Percentiles rank a stretch among this genome's conserved stretches.
These are phyloP conservation scores for Ophiostoma himal-ulmi DNA, from an alignment of 2,329 filamentous ascomycete genomes.

Conservation along the genomic window DNA sequence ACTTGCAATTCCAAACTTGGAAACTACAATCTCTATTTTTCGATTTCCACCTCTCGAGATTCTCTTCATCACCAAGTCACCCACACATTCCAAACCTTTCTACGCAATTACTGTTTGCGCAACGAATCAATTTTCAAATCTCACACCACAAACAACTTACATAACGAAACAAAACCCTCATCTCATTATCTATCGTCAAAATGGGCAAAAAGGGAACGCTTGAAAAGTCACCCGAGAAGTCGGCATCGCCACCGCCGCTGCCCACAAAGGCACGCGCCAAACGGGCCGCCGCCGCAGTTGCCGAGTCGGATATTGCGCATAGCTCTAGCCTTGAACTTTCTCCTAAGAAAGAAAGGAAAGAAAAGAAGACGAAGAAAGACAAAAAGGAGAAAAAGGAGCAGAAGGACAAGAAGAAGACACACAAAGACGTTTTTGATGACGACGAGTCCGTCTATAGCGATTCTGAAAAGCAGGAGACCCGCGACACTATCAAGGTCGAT, in stretches of 20 bases:
- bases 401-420: neutral
- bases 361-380: conserved; percentile 24
- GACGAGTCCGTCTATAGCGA: neutral
- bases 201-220: neutral
- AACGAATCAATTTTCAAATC: neutral
- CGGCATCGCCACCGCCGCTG: conserved; percentile 16
- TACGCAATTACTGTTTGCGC: neutral
- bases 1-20: neutral
- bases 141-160: neutral
- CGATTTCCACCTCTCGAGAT: neutral
- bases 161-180: neutral
- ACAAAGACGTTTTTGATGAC: neutral
- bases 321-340: neutral
- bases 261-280: conserved; percentile 12
- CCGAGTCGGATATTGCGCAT: neutral
- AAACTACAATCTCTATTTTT: neutral
- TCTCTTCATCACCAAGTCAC: neutral
- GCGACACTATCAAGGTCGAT: neutral
- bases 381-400: neutral
- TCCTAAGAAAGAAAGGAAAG: conserved; percentile 5
- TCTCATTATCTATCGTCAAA: neutral
- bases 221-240: neutral
- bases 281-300: neutral
- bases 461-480: neutral
- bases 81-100: neutral